Conservation (phyloP, 2,329 filamentous ascomycete species). For the Beauveria rudraprayagi region DNA sequence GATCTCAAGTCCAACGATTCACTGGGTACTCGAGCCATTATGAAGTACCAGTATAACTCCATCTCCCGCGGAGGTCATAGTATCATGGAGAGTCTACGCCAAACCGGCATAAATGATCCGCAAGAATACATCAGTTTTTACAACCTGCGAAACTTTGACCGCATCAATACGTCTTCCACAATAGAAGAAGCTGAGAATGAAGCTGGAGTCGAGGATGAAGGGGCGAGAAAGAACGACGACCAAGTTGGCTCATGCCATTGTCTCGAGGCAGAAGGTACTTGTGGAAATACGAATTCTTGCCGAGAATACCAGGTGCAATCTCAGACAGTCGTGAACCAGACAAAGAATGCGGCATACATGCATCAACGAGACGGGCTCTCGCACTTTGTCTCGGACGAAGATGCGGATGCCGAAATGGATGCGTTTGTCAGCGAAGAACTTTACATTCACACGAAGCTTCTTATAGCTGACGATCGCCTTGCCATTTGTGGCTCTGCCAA, state of each 20-base stretch:
- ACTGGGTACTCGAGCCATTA: constrained; percentile 72
- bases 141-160: constrained; percentile 77
- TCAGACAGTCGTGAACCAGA: constrained; percentile 41
- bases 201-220: constrained; percentile 60
- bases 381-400: constrained; percentile 45
- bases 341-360: constrained; percentile 83
- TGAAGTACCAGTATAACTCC: constrained; percentile 78
- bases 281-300: constrained; percentile 42
- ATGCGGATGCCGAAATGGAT: constrained; percentile 47
- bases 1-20: constrained; percentile 66
- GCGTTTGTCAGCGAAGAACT: constrained; percentile 56
- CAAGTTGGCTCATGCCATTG: constrained; percentile 40
- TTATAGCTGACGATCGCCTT: constrained; percentile 74
- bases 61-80: constrained; percentile 71
- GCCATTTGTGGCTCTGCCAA: constrained; percentile 70
- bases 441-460: constrained; percentile 58
- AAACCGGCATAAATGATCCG: constrained; percentile 62
- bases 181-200: constrained; percentile 53
- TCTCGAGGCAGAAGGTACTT: constrained; percentile 24
- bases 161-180: constrained; percentile 62
- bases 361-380: constrained; percentile 63
- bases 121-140: constrained; percentile 73
- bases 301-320: constrained; percentile 67
- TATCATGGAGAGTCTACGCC: constrained; percentile 64
- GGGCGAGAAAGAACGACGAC: constrained; percentile 56